Evolutionary conservation across 75 land plant species (phyloP).

Genomic region (Chamaecyparis obtusa): DNA sequence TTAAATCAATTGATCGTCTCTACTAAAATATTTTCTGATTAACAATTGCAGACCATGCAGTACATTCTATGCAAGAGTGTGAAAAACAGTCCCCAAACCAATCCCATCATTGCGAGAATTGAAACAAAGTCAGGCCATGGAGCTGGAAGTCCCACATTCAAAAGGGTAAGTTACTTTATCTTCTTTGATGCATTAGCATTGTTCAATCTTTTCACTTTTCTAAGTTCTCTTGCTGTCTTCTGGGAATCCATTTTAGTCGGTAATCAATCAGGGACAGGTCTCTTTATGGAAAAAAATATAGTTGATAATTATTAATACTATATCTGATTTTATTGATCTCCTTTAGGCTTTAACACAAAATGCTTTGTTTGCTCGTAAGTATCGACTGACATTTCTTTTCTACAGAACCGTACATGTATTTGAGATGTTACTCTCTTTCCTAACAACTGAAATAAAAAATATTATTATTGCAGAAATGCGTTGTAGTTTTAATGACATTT

Average conservation of each 20-base stretch:
- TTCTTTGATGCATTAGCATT: background rate
- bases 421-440: background rate
- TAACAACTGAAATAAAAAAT: background rate
- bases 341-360: background rate
- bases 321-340: background rate
- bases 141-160: slow-evolving; percentile 16
- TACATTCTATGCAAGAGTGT: slow-evolving; percentile 14
- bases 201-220: background rate
- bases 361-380: background rate
- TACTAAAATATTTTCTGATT: background rate
- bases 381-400: background rate
- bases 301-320: background rate
- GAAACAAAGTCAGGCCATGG: slow-evolving; percentile 24
- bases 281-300: background rate
- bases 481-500: background rate
- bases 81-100: slow-evolving; percentile 9
- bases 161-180: slow-evolving; percentile 13
- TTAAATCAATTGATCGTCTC: background rate
- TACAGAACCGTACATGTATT: background rate
- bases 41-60: slow-evolving; percentile 21
- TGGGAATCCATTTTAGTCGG: background rate
- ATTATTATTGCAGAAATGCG: background rate
- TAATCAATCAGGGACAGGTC: background rate
- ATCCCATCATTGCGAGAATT: slow-evolving; percentile 18
- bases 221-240: background rate